Percentiles rank a stretch among this genome's conserved stretches.
Evolutionary conservation across 2,329 filamentous ascomycete genomes (phyloP).

Genomic region (Cladosporium oxysporum): DNA sequence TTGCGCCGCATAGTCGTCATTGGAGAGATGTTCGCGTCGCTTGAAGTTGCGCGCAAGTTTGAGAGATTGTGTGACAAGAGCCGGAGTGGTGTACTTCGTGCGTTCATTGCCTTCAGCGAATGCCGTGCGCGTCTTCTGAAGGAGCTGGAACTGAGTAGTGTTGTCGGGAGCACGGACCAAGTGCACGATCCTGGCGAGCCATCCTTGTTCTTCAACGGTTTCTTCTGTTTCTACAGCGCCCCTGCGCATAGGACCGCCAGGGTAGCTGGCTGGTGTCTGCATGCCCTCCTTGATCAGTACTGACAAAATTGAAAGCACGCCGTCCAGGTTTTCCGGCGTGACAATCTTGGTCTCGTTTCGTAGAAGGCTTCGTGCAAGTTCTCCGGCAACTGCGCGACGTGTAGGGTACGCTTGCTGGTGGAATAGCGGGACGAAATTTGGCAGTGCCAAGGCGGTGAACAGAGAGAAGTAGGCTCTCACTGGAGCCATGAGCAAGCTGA

Average conservation of each 20-base stretch:
- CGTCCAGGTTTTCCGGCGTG: slow-evolving; percentile 77
- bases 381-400: slow-evolving; percentile 83
- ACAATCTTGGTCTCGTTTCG: slow-evolving; percentile 78
- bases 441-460: slow-evolving; percentile 92
- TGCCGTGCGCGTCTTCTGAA: slow-evolving; percentile 83
- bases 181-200: slow-evolving; percentile 90
- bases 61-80: slow-evolving; percentile 84
- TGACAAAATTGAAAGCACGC: slow-evolving; percentile 82
- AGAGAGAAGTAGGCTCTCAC: slow-evolving; percentile 88
- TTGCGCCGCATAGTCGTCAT: slow-evolving; percentile 71
- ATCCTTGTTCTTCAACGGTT: slow-evolving; percentile 96
- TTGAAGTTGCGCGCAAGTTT: slow-evolving; percentile 90
- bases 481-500: slow-evolving; percentile 86
- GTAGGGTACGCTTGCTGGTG: slow-evolving; percentile 93
- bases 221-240: slow-evolving; percentile 88
- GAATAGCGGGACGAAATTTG: slow-evolving; percentile 86
- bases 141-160: slow-evolving; percentile 84
- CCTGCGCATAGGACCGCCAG: slow-evolving; percentile 72
- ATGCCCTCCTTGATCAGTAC: slow-evolving; percentile 93
- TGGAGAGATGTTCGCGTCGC: slow-evolving; percentile 80
- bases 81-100: slow-evolving; percentile 92
- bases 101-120: slow-evolving; percentile 92
- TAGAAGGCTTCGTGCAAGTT: slow-evolving; percentile 80
- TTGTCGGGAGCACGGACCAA: slow-evolving; percentile 81
- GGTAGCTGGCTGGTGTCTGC: slow-evolving; percentile 77